These are phyloP conservation scores for Daldinia concentrica DNA, from an alignment of 495 filamentous ascomycete species.

Conservation along the genomic window DNA sequence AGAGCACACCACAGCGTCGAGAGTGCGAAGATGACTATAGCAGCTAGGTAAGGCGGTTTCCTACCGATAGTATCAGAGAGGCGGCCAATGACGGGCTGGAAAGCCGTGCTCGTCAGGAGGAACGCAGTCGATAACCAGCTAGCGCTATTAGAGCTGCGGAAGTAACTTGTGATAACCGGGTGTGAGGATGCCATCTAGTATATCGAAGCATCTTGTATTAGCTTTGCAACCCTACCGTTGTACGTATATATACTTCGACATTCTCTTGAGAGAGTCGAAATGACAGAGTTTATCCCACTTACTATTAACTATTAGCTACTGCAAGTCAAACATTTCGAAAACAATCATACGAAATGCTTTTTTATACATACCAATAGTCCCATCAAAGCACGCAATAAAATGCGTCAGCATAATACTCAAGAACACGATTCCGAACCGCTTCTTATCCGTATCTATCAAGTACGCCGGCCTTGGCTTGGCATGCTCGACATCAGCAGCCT, in stretches of 20 bases:
- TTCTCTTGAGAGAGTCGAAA: neutral
- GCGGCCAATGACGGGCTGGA: slow-evolving; percentile 77
- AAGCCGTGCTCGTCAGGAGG: slow-evolving; percentile 76
- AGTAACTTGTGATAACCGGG: slow-evolving; percentile 83
- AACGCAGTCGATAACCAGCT: slow-evolving; percentile 87
- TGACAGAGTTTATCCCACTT: neutral
- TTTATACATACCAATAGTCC: slow-evolving; percentile 61
- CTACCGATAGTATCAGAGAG: slow-evolving; percentile 77
- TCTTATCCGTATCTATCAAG: slow-evolving; percentile 48
- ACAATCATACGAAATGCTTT: neutral
- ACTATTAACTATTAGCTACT: neutral
- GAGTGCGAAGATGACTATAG: slow-evolving; percentile 68
- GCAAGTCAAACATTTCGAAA: neutral
- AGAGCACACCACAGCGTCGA: slow-evolving; percentile 78
- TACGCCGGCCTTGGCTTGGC: slow-evolving; percentile 34
- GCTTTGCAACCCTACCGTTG: neutral
- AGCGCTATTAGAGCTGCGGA: slow-evolving; percentile 75
- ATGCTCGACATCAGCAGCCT: slow-evolving; percentile 8
- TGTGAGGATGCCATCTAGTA: slow-evolving; percentile 77
- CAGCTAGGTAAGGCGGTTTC: slow-evolving; percentile 72
- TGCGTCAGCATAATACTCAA: slow-evolving; percentile 48
- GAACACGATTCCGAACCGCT: slow-evolving; percentile 54
- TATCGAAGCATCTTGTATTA: neutral
- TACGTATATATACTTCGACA: neutral
- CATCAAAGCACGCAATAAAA: slow-evolving; percentile 69